These are phyloP conservation scores for Mycena capillaripes DNA, from an alignment of 768 basidiomycete genomes.

Conservation along the genomic window DNA sequence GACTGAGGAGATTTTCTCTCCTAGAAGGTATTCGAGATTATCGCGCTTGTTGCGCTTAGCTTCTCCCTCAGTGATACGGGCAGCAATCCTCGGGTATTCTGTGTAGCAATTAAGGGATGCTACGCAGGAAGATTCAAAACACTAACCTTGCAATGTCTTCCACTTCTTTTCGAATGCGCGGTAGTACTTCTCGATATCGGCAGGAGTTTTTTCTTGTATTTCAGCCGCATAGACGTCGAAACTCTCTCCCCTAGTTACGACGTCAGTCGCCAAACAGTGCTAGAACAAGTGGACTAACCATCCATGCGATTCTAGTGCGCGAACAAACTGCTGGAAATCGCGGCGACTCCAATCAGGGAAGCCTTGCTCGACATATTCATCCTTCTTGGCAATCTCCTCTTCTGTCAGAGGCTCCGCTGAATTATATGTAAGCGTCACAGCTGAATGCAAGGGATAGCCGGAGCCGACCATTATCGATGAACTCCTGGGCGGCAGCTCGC, in stretches of 20 bases:
- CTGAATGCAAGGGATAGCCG: not conserved
- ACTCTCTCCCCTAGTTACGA: conserved; percentile 67
- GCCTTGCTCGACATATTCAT: conserved; percentile 79
- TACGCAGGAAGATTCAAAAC: not conserved
- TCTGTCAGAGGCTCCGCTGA: conserved; percentile 92
- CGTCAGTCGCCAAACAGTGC: conserved; percentile 7
- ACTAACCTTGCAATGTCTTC: conserved; percentile 83
- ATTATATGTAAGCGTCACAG: not conserved
- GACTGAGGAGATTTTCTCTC: conserved; percentile 86
- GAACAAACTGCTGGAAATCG: conserved; percentile 93
- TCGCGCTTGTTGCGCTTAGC: conserved; percentile 90
- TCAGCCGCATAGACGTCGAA: conserved; percentile 82
- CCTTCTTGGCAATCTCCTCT: conserved; percentile 87
- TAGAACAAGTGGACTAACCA: conserved; percentile 63
- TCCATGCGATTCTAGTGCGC: conserved; percentile 83
- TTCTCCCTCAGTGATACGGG: conserved; percentile 91
- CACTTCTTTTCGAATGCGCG: conserved; percentile 91
- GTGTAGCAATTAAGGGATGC: not conserved
- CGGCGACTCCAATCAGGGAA: conserved; percentile 94
- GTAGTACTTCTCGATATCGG: conserved; percentile 85
- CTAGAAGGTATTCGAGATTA: conserved; percentile 82
- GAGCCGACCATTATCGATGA: conserved; percentile 84
- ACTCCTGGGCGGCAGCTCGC: conserved; percentile 81
- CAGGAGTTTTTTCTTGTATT: conserved; percentile 86
- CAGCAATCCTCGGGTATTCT: conserved; percentile 87